phyloP scores from a whole-genome alignment of 352 stramenopile genomes.

The Paralagenidium karlingii region DNA sequence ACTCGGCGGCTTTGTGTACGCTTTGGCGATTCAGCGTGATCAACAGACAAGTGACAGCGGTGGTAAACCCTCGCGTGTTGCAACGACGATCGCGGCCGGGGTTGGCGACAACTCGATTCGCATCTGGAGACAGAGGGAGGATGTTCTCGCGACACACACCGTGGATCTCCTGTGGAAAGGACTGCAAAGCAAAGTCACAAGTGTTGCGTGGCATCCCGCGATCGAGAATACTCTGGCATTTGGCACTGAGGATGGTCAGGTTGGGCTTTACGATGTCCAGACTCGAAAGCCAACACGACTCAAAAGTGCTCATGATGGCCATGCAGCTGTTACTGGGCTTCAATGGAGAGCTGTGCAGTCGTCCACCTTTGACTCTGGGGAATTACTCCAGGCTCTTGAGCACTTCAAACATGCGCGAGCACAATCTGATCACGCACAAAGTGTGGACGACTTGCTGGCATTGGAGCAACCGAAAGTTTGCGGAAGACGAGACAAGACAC shows the following conservation, averaged over 20 bases:
- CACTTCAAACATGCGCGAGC: too few relatives aligned
- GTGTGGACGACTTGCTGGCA: conserved; percentile 30
- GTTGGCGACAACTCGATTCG: conserved; percentile 69
- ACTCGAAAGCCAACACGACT: conserved; percentile 41
- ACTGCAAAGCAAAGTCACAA: conserved; percentile 63
- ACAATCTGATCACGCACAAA: conserved; percentile 26
- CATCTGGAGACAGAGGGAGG: conserved; percentile 26
- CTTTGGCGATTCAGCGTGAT: too few relatives aligned
- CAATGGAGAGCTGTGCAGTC: conserved; percentile 19
- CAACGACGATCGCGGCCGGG: conserved; percentile 21
- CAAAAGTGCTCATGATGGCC: conserved; percentile 18
- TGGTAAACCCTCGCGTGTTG: too few relatives aligned
- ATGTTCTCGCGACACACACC: conserved; percentile 6
- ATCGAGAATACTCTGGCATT: conserved; percentile 37
- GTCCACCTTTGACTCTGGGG: neutral
- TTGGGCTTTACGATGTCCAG: conserved; percentile 42
- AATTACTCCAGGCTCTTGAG: conserved; percentile 38
- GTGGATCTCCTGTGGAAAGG: conserved; percentile 64
- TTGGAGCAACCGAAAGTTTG: neutral
- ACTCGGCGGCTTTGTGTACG: conserved; percentile 53
- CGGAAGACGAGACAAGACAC: neutral
- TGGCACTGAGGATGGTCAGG: conserved; percentile 50
- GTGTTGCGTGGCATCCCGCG: conserved; percentile 48
- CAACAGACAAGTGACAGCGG: too few relatives aligned
- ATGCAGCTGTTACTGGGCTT: conserved; percentile 29